Percentiles rank a stretch among this genome's conserved stretches.
Conservation (phyloP, 129 eudicot genomes). For the Centaurea solstitialis region DNA sequence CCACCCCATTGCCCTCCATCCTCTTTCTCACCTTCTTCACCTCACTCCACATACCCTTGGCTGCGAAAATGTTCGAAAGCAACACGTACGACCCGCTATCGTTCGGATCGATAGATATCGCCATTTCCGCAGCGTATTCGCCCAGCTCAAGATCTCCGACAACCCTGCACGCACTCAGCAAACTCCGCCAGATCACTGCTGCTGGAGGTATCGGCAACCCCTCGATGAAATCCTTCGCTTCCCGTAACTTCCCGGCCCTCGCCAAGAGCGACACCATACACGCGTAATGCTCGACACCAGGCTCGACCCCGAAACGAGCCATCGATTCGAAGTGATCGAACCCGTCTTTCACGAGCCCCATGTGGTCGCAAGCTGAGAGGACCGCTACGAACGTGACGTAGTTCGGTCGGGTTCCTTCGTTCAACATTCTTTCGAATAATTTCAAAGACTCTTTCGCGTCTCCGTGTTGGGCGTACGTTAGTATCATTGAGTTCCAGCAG, state of each 20-base stretch:
- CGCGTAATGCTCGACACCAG: slow-evolving; percentile 68
- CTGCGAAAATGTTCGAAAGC: slow-evolving; percentile 70
- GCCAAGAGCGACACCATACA: slow-evolving; percentile 71
- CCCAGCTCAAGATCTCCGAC: slow-evolving; percentile 54
- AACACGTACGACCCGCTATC: slow-evolving; percentile 75
- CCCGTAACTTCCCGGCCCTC: slow-evolving; percentile 59
- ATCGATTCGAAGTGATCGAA: slow-evolving; percentile 45
- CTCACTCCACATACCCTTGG: slow-evolving; percentile 62
- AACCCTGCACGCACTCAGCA: slow-evolving; percentile 64
- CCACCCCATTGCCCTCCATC: slow-evolving; percentile 57
- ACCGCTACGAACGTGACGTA: slow-evolving; percentile 62
- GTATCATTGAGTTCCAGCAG: slow-evolving; percentile 76
- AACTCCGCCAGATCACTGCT: slow-evolving; percentile 65
- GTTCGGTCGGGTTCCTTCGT: slow-evolving; percentile 47
- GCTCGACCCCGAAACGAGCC: slow-evolving; percentile 59
- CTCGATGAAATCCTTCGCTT: slow-evolving; percentile 66
- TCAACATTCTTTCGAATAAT: slow-evolving; percentile 46
- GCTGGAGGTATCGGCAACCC: slow-evolving; percentile 55
- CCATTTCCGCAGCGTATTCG: slow-evolving; percentile 69
- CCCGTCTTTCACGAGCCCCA: slow-evolving; percentile 63
- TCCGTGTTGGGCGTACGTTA: slow-evolving; percentile 67
- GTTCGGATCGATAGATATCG: slow-evolving; percentile 46
- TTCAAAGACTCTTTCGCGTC: slow-evolving; percentile 60
- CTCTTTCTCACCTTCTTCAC: slow-evolving; percentile 56
- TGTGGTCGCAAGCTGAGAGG: slow-evolving; percentile 82